These are phyloP conservation scores for Chaetoscypha palmicola DNA, from an alignment of 2,329 filamentous ascomycete species.

Conservation along the genomic window DNA sequence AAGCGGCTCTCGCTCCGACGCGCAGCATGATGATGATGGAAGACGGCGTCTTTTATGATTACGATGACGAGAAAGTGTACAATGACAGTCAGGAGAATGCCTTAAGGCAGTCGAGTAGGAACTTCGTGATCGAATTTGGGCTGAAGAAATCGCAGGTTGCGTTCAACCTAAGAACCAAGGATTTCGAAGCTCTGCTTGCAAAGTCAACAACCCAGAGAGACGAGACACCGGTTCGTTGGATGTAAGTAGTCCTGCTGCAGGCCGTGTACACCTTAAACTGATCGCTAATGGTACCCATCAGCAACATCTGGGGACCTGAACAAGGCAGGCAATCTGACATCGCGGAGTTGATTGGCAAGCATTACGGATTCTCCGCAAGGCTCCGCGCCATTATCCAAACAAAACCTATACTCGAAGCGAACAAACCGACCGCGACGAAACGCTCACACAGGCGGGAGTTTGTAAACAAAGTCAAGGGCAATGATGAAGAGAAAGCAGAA, in stretches of 20 bases:
- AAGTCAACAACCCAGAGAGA: background rate
- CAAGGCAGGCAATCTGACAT: conserved; percentile 42
- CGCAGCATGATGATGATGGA: conserved; percentile 13
- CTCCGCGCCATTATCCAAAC: conserved; percentile 57
- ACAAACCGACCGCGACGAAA: background rate
- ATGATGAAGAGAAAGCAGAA: conserved; percentile 20
- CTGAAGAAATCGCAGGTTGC: conserved; percentile 47
- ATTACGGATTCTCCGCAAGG: conserved; percentile 63
- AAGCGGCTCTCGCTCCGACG: background rate
- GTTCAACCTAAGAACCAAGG: conserved; percentile 41
- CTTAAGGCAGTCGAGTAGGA: conserved; percentile 37
- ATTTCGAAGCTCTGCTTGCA: conserved; percentile 29
- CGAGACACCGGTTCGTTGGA: background rate
- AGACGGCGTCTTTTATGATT: conserved; percentile 32
- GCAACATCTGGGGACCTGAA: conserved; percentile 65
- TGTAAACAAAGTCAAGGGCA: conserved; percentile 14
- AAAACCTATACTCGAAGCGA: conserved; percentile 34
- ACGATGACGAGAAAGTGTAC: conserved; percentile 46
- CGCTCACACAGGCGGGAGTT: conserved; percentile 6
- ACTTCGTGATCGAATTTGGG: conserved; percentile 62
- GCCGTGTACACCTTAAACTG: background rate
- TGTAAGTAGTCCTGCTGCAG: background rate
- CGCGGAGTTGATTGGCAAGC: conserved; percentile 47
- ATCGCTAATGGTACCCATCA: conserved; percentile 32
- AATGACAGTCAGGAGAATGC: conserved; percentile 37